Percentiles rank a stretch among this genome's conserved stretches.
phyloP scores from a whole-genome alignment of 1,139 yeast species.

The Pichia sp. region DNA sequence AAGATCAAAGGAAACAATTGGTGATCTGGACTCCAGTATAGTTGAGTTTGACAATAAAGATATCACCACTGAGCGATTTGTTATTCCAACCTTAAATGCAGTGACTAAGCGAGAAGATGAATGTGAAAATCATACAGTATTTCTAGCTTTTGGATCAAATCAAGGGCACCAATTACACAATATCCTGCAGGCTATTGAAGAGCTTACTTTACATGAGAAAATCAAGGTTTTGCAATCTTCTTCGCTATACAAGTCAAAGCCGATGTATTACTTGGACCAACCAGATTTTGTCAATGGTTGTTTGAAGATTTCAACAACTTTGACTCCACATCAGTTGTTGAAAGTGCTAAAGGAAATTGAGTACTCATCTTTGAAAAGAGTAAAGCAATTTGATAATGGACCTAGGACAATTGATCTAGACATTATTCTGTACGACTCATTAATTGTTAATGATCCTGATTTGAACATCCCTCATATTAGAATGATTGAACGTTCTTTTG shows the following conservation, averaged over 20 bases:
- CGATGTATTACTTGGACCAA: constrained; percentile 87
- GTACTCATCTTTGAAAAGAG: constrained; percentile 63
- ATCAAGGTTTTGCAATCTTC: constrained; percentile 60
- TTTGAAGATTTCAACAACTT: constrained; percentile 50
- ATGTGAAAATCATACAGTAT: constrained; percentile 48
- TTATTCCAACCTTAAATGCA: constrained; percentile 36
- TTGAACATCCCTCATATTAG: constrained; percentile 80
- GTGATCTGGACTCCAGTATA: constrained; percentile 29
- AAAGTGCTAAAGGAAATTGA: constrained; percentile 68
- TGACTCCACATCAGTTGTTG: constrained; percentile 63
- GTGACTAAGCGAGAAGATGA: constrained; percentile 21
- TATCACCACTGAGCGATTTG: constrained; percentile 26
- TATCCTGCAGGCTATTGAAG: constrained; percentile 53
- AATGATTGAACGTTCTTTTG: constrained; percentile 88
- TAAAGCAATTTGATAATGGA: constrained; percentile 79
- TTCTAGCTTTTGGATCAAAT: constrained; percentile 86
- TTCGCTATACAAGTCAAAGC: constrained; percentile 79
- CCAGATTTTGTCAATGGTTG: constrained; percentile 83
- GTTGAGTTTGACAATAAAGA: constrained; percentile 19
- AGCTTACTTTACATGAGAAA: constrained; percentile 35
- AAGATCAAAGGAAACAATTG: constrained; percentile 41
- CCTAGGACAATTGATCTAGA: constrained; percentile 91
- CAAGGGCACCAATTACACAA: constrained; percentile 66
- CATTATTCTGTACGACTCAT: constrained; percentile 66
- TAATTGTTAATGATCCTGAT: constrained; percentile 49